Evolutionary conservation across 208 protist genomes (phyloP).

Genomic region (Naegleria gruberi): DNA sequence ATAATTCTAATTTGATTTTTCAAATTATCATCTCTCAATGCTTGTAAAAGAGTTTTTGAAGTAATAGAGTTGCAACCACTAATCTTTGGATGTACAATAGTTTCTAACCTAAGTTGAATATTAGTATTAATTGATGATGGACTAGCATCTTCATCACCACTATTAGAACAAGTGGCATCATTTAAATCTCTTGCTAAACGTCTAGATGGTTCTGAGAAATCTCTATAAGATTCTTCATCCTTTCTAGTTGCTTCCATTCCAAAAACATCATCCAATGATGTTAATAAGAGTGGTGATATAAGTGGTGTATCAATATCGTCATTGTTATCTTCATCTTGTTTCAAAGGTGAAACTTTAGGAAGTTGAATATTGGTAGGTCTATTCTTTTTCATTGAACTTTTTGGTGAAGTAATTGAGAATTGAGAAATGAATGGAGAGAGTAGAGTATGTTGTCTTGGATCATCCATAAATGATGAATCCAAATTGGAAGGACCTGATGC

Average conservation of each 20-base stretch:
- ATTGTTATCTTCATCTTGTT: not conserved
- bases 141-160: not conserved
- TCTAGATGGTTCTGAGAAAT: not conserved
- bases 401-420: not conserved
- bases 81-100: not conserved
- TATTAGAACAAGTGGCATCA: not conserved
- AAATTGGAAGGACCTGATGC: too few species aligned
- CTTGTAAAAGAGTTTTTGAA: not conserved
- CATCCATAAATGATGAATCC: not conserved
- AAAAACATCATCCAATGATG: not conserved
- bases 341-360: not conserved
- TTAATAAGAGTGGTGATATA: not conserved
- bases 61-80: not conserved
- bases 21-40: not conserved
- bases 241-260: not conserved
- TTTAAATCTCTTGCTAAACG: not conserved
- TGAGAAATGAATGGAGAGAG: not conserved
- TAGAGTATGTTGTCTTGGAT: not conserved
- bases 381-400: not conserved
- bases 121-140: not conserved
- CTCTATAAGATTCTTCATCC: not conserved
- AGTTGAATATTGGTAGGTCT: not conserved
- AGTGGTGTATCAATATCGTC: not conserved
- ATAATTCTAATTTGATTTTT: slow-evolving; percentile 27
- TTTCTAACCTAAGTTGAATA: not conserved